Percentiles rank a stretch among this genome's conserved stretches.
Evolutionary conservation across 805 yeast species (phyloP).

Genomic region (Scheffersomyces ergatensis): DNA sequence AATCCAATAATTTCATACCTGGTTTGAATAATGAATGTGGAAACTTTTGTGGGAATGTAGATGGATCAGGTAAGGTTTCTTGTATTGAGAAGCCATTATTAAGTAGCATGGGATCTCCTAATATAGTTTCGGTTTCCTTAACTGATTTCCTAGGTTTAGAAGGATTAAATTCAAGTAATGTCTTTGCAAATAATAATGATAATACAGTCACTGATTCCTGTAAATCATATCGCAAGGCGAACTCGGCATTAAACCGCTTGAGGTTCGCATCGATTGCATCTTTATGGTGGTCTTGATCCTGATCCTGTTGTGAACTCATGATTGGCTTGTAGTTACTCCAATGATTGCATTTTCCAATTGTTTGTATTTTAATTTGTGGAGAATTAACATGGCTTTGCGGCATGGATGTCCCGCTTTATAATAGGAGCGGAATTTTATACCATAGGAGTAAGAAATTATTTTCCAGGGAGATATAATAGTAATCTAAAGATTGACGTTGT

Average conservation of each 20-base stretch:
- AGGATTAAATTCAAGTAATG: conserved; percentile 17
- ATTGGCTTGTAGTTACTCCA: too few relatives aligned
- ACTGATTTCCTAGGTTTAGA: conserved; percentile 9
- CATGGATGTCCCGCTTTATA: too few relatives aligned
- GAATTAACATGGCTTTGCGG: too few relatives aligned
- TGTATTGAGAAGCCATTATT: conserved; percentile 8
- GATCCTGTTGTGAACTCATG: too few relatives aligned
- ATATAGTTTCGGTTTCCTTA: conserved; percentile 6
- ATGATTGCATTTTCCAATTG: too few relatives aligned
- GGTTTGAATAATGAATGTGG: conserved; percentile 16
- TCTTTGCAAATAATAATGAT: conserved; percentile 16
- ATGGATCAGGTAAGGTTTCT: conserved; percentile 10
- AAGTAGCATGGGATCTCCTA: conserved; percentile 10
- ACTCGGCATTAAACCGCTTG: conserved; percentile 12
- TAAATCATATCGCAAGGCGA: conserved; percentile 20
- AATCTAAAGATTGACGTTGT: too few relatives aligned
- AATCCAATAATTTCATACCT: conserved; percentile 29
- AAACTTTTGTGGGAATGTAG: conserved; percentile 2
- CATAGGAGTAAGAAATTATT: too few relatives aligned
- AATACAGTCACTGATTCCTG: conserved; percentile 13
- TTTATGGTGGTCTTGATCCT: too few relatives aligned
- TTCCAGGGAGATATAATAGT: too few relatives aligned
- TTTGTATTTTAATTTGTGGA: too few relatives aligned
- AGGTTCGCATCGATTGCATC: conserved; percentile 22
- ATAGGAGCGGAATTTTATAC: too few relatives aligned